These are phyloP conservation scores for Phytophthora capsici DNA, from an alignment of 352 stramenopile genomes.

Conservation along the genomic window DNA sequence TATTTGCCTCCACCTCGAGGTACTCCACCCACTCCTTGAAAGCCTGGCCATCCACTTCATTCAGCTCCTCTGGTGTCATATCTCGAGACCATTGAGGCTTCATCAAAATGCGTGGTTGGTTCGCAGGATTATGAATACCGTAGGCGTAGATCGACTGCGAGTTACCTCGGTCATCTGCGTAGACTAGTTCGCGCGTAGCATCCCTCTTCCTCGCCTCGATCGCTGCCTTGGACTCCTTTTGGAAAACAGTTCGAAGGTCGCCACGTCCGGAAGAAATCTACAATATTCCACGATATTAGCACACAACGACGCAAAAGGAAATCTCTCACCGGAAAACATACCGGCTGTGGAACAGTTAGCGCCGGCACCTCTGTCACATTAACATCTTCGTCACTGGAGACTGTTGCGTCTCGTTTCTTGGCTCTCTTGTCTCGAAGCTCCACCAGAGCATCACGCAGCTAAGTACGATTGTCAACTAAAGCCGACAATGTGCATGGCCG, in stretches of 20 bases:
- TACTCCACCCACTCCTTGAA: conserved; percentile 63
- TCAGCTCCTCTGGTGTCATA: conserved; percentile 73
- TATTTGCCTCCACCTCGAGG: conserved; percentile 31
- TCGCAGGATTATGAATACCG: conserved; percentile 57
- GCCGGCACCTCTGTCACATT: background rate
- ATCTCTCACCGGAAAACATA: conserved; percentile 5
- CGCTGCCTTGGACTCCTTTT: conserved; percentile 55
- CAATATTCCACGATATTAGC: background rate
- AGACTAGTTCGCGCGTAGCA: conserved; percentile 63
- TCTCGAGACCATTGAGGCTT: conserved; percentile 70
- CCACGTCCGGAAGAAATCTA: conserved; percentile 43
- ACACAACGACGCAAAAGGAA: background rate
- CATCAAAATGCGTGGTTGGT: conserved; percentile 68
- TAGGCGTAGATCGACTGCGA: conserved; percentile 80
- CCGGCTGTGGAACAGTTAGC: conserved; percentile 16
- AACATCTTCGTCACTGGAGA: conserved; percentile 27
- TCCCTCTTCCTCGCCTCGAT: conserved; percentile 77
- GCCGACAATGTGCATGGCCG: background rate
- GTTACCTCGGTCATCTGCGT: conserved; percentile 63
- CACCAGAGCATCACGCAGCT: background rate
- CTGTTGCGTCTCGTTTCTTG: conserved; percentile 49
- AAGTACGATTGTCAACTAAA: background rate
- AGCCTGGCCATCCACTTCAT: conserved; percentile 56
- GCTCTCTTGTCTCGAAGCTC: conserved; percentile 78
- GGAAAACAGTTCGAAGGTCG: conserved; percentile 78